phyloP scores from a whole-genome alignment of 2,329 filamentous ascomycete genomes.

The Cryphonectria japonica region DNA sequence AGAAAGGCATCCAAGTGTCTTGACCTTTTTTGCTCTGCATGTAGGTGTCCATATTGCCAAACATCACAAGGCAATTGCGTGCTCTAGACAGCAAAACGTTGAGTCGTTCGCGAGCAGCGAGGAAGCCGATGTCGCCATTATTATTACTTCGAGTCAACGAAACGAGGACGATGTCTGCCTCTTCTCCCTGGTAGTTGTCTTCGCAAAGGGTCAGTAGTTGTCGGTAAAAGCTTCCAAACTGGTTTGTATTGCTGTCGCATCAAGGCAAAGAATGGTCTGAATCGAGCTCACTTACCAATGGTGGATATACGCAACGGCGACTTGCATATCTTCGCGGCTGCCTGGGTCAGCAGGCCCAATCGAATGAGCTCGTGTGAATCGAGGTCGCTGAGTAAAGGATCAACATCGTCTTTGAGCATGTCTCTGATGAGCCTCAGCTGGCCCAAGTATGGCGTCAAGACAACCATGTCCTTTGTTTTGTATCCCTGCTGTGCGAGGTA shows the following conservation, averaged over 20 bases:
- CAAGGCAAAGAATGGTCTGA: not conserved
- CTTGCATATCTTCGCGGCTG: constrained; percentile 55
- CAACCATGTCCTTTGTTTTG: constrained; percentile 63
- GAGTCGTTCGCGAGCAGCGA: constrained; percentile 65
- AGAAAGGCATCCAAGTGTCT: constrained; percentile 60
- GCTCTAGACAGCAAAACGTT: constrained; percentile 74
- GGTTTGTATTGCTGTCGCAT: not conserved
- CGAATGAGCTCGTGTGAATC: constrained; percentile 65
- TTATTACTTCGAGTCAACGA: constrained; percentile 71
- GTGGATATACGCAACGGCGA: constrained; percentile 65
- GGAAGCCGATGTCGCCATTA: constrained; percentile 70
- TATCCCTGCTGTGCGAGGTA: constrained; percentile 76
- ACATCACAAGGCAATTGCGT: constrained; percentile 66
- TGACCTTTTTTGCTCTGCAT: constrained; percentile 60
- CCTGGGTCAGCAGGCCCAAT: constrained; percentile 63
- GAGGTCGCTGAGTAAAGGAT: constrained; percentile 69
- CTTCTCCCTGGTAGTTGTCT: constrained; percentile 82
- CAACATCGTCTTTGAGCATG: constrained; percentile 57
- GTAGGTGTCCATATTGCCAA: constrained; percentile 73
- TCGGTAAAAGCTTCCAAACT: not conserved
- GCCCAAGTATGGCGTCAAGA: constrained; percentile 74
- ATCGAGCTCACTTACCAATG: constrained; percentile 56
- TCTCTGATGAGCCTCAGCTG: constrained; percentile 64
- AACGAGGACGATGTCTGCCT: constrained; percentile 71
- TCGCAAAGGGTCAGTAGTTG: constrained; percentile 12